A percentile compares a stretch with the other conserved stretches of the same genome.
Conservation (phyloP, 768 basidiomycete genomes). For the Hirschioporus abietinus region DNA sequence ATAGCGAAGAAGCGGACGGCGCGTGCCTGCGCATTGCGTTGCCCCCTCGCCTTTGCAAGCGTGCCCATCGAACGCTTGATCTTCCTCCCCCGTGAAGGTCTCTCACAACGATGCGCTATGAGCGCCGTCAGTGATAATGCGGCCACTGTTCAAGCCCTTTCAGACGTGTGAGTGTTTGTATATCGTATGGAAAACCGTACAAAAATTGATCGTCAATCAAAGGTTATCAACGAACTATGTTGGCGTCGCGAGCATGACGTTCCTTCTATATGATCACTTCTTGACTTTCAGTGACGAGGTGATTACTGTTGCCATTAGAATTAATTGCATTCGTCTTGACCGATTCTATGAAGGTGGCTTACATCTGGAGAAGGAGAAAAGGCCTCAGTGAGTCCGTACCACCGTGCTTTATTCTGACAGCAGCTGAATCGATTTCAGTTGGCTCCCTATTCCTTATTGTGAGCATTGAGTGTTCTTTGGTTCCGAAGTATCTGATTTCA, state of each 20-base stretch:
- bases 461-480: neutral
- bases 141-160: neutral
- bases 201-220: neutral
- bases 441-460: neutral
- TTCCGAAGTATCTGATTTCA: neutral
- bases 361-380: constrained; percentile 2
- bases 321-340: neutral
- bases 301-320: neutral
- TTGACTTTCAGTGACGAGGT: constrained; percentile 3
- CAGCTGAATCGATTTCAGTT: neutral
- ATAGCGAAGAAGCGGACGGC: neutral
- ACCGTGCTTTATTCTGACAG: neutral
- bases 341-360: neutral
- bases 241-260: neutral
- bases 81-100: neutral
- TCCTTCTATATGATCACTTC: constrained; percentile 1
- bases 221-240: constrained; percentile 2
- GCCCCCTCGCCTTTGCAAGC: neutral
- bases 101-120: neutral
- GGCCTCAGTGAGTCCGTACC: neutral
- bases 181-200: neutral
- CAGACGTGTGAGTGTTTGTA: neutral
- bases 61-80: neutral
- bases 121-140: neutral
- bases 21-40: neutral